Percentiles rank a stretch among this genome's conserved stretches.
Conservation (phyloP, 441 rosid species). For the Monsonia emarginata region DNA sequence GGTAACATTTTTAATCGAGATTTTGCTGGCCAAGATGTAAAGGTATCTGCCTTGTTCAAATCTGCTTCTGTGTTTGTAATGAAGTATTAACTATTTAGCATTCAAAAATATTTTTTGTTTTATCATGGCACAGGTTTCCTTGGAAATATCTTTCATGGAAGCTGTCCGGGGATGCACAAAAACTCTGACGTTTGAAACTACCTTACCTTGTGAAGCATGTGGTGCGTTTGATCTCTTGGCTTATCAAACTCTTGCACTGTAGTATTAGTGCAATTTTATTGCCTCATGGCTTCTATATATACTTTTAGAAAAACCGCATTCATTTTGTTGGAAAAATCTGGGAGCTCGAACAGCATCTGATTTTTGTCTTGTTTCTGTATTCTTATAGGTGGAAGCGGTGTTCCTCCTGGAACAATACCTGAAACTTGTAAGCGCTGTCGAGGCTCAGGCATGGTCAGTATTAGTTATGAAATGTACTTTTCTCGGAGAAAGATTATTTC, state of each 20-base stretch:
- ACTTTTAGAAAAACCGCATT: background rate
- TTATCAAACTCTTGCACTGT: background rate
- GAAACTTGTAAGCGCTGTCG: slow-evolving; percentile 72
- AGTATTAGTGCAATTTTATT: background rate
- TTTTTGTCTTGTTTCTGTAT: slow-evolving; percentile 4
- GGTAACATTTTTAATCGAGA: slow-evolving; percentile 41
- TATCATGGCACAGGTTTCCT: slow-evolving; percentile 42
- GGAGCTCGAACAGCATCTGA: background rate
- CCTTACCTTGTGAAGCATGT: slow-evolving; percentile 71
- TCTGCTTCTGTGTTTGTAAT: slow-evolving; percentile 10
- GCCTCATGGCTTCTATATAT: background rate
- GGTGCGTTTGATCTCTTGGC: slow-evolving; percentile 35
- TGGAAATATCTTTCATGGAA: slow-evolving; percentile 97
- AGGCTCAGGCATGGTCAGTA: slow-evolving; percentile 85
- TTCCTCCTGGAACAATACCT: slow-evolving; percentile 94
- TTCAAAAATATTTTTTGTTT: background rate
- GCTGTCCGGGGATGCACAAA: slow-evolving; percentile 95
- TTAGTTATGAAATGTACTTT: background rate
- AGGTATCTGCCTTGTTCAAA: slow-evolving; percentile 40
- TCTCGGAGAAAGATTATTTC: background rate
- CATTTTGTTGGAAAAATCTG: background rate
- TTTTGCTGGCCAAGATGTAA: slow-evolving; percentile 80
- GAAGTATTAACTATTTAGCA: slow-evolving; percentile 6
- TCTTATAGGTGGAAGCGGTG: slow-evolving; percentile 79
- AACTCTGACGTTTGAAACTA: slow-evolving; percentile 70